Conservation (phyloP, 192 early-diverging fungal genomes). For the Pilaira anomala region DNA sequence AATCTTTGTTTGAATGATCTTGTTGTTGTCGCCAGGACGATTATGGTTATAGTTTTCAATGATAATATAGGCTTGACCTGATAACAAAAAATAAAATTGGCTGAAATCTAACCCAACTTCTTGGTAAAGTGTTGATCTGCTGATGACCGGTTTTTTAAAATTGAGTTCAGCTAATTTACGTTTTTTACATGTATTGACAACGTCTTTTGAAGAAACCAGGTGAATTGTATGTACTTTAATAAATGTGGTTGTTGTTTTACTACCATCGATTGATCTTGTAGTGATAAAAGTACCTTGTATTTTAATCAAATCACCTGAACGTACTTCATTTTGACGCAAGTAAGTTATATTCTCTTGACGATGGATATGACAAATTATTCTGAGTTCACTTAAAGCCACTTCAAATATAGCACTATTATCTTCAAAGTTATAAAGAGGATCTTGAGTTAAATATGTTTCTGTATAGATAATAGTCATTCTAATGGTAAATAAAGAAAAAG, state of each 20-base stretch:
- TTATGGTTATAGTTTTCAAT: not conserved
- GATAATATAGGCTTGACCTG: not conserved
- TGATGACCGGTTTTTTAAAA: not conserved
- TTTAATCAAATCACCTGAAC: not conserved
- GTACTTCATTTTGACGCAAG: not conserved
- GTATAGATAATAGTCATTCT: conserved; percentile 1
- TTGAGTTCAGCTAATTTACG: not conserved
- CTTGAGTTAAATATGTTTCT: not conserved
- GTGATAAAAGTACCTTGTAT: not conserved
- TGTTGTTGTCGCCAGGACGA: not conserved
- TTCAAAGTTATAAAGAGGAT: not conserved
- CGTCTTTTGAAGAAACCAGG: not conserved
- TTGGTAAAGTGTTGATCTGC: not conserved
- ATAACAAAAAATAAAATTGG: not conserved
- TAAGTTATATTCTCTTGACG: not conserved
- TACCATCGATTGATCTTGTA: not conserved
- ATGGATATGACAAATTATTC: not conserved
- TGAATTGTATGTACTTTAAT: not conserved
- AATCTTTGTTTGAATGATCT: not conserved
- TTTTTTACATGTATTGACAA: not conserved
- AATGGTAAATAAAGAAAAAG: not conserved
- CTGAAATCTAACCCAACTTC: not conserved
- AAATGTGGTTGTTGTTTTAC: not conserved
- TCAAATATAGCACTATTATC: not conserved
- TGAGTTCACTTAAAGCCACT: not conserved